Base-by-base conservation (phyloP, 768 basidiomycete species). In the Tricholoma saponaceum region DNA sequence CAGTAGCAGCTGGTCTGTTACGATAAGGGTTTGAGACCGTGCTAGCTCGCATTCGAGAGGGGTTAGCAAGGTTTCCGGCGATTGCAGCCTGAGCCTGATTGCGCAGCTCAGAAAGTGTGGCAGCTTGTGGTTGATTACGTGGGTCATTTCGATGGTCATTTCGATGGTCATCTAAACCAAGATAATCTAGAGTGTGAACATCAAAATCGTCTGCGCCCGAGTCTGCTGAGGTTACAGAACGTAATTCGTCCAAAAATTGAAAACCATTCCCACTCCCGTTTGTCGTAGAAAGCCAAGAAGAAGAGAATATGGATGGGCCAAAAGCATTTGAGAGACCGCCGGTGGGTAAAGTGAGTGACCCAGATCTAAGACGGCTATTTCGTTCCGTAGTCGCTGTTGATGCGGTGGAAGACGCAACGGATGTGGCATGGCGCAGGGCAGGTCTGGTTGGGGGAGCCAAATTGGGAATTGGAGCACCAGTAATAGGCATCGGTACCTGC, bases 11-110 rank as follows among this genome's bases (percentile, higher is more conserved):
- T 56, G 87, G 76, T 60, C 88, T 79, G 54, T 79, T 76, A 60
- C 91, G 84, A 70, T 94, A 95, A n/a, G 93, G 91, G 68, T 92
- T 89, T 12, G 95, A 96, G 14, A 98, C 94, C 0, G 95, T 98
- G 66, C 83, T 95, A 14, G 95, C 94, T 8, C 95, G 86, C 69
- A 86, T 74, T 59, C 95, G 83, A 52, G 90, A 84, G 16, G 89
- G 90, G 63, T 87, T 86, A 49, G 83, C 85, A 44, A 94, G 76
- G 66, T 90, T 91, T 52, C 87, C 87, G 25, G 91, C 88, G 68
- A 95, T 92, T 35, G 90, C 94, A 46, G 90, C 89, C 71, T 95
- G 93, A 37, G 91, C 90, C 68, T 95, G 94, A 62, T 83, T 90
- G 64, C 92, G 87, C 59, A 95, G 76, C 72, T 95, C 95, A 18